Evolutionary conservation across 306 rosid species (phyloP), one percentile per base, ranked within the genome.

Genomic region (Gynostemma pentaphyllum): DNA sequence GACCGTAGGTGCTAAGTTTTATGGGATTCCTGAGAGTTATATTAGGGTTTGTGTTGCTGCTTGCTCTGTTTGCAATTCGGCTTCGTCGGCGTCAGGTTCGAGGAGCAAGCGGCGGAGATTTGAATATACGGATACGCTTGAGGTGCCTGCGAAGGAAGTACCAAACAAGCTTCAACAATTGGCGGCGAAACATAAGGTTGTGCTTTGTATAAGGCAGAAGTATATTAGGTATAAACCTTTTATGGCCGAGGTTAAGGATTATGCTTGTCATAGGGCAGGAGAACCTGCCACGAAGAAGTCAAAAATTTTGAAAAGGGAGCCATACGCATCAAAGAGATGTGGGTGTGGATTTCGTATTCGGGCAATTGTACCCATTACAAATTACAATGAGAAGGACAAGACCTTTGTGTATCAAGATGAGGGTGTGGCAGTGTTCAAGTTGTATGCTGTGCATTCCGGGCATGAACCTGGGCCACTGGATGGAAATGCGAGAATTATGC

Each of bases 221-320:
- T 94, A 94, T 42, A 94, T 94, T 72, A 74, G 99, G 81, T 94
- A 94, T 75, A 94, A 94, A 72, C 99, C 99, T 37, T 94, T 94
- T 66, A 88, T 94, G 99, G 99, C 97, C 2, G 99, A 94, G 87
- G 99, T 94, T 34, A 94, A 94, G 87, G 99, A 94, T 48, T 94
- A 94, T 62, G 99, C 99, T 41, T 94, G 99, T 56, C 99, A 94
- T 40, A 73, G 99, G 69, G 99, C 99, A 0, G 99, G 99, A 0
- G 97, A 94, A 72, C 99, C 99, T 4, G 85, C 85, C 3, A 81
- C 86, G 0, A 88, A 84, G 87, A 94, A 88, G 70, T 73, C 86
- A 0, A 94, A 88, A 75, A 70, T 81, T 71, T 77, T 88, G 80
- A 94, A 94, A 84, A 81, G 97, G 86, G 99, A 94, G 67, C 99